Percentiles rank a stretch among this genome's conserved stretches.
Evolutionary conservation across 345 rosid species (phyloP).

Genomic region (Populus tremula): DNA sequence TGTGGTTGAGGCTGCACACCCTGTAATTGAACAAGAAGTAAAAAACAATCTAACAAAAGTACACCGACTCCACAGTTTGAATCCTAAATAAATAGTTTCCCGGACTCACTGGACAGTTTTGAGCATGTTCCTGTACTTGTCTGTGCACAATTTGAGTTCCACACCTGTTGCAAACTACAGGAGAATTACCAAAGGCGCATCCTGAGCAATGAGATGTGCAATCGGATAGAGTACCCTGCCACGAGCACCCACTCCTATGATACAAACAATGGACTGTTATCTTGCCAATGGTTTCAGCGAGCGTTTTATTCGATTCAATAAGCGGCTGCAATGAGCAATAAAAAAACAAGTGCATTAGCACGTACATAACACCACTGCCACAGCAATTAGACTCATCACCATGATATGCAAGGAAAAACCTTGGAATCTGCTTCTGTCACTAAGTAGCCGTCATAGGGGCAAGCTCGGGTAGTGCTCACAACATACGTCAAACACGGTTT

Average conservation of each 20-base stretch:
- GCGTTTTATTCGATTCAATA: constrained; percentile 51
- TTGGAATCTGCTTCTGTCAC: constrained; percentile 83
- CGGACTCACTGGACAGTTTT: constrained; percentile 69
- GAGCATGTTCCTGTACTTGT: constrained; percentile 74
- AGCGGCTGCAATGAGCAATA: constrained; percentile 53
- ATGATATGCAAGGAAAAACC: constrained; percentile 33
- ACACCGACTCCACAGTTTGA: background rate
- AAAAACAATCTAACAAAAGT: constrained; percentile 7
- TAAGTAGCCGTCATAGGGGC: constrained; percentile 78
- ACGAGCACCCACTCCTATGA: constrained; percentile 77
- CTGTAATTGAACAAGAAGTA: constrained; percentile 27
- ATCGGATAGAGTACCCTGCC: constrained; percentile 71
- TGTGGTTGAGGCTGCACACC: constrained; percentile 58
- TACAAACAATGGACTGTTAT: constrained; percentile 59
- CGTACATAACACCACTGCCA: background rate
- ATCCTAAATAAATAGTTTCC: constrained; percentile 1
- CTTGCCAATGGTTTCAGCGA: constrained; percentile 68
- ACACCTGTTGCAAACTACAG: constrained; percentile 68
- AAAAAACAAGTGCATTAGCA: constrained; percentile 5
- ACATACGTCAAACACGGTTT: constrained; percentile 63
- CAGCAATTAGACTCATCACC: background rate
- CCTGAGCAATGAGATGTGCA: constrained; percentile 66
- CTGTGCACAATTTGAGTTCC: constrained; percentile 57
- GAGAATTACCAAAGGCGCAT: constrained; percentile 71
- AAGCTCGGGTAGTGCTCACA: constrained; percentile 62